Evolutionary conservation across 345 rosid genomes (phyloP), one percentile per base, ranked within the genome.

Genomic region (Trapa incisa): DNA sequence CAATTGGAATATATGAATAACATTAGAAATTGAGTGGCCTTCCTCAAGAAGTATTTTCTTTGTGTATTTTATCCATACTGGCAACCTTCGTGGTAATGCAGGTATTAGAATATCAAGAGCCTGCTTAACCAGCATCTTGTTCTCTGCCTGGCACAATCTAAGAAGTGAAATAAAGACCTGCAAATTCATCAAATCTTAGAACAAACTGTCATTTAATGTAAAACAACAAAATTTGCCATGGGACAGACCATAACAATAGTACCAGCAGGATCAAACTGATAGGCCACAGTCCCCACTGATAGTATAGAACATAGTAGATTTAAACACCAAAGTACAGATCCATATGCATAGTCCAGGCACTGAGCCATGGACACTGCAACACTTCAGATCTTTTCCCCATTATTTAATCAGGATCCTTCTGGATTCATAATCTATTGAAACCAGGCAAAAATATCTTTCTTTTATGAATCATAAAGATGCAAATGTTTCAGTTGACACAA

Each of bases 121-220:
- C 84, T 91, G 99, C 86, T 91, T 94, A 74, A 94, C 99, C 77
- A 91, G 74, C 86, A 91, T 79, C 81, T 91, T 94, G 74, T 94
- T 94, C 84, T 94, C 99, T 12, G 96, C 92, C 76, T 91, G 99
- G 85, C 97, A 94, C 47, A 97, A 91, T 77, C 99, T 85, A 48
- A 94, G 97, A 73, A 94, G 99, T 2, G 99, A 97, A 76, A 94
- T 97, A 80, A 94, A 94, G 71, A 94, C 99, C 99, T 94, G 85
- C 76, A 84, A 70, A 54, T 58, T 14, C n/a, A 32, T 50, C 41
- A 8, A 13, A 67, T 35, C 14, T 29, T 38, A 67, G 15, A 4
- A 50, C 36, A 67, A 17, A 50, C 16, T 6, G 53, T 54, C 57
- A 47, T 67, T 13, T 13, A 10, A 50, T 6, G 12, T 14, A 41